These are phyloP conservation scores for Phoma sp. DNA, from an alignment of 2,329 filamentous ascomycete genomes.

Conservation along the genomic window DNA sequence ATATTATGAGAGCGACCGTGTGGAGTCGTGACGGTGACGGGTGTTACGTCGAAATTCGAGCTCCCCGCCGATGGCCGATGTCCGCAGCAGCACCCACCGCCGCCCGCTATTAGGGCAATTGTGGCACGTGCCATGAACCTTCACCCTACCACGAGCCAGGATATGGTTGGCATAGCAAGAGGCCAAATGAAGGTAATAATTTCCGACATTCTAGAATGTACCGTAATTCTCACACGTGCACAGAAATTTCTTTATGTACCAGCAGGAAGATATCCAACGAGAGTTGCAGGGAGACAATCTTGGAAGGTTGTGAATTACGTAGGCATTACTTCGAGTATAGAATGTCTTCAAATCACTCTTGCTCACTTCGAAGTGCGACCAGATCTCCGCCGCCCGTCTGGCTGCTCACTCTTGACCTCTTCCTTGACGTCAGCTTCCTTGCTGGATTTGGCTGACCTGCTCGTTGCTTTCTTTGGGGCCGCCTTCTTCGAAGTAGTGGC, in stretches of 20 bases:
- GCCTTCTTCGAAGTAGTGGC: neutral
- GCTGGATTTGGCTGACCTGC: slow-evolving; percentile 19
- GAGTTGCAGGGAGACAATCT: too few species aligned
- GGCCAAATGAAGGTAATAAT: too few species aligned
- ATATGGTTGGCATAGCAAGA: too few species aligned
- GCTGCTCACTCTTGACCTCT: slow-evolving; percentile 22
- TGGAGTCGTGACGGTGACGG: slow-evolving; percentile 16
- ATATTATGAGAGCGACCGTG: slow-evolving; percentile 12
- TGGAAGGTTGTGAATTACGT: too few species aligned
- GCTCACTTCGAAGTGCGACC: slow-evolving; percentile 26
- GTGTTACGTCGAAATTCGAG: slow-evolving; percentile 37
- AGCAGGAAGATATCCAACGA: too few species aligned
- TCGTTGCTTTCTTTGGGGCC: slow-evolving; percentile 9
- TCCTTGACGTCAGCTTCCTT: slow-evolving; percentile 11
- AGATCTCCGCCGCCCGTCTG: slow-evolving; percentile 29
- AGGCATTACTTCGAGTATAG: too few species aligned
- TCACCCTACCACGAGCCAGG: neutral
- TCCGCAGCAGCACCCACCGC: slow-evolving; percentile 31
- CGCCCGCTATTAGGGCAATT: neutral
- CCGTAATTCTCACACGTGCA: too few species aligned
- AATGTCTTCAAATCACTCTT: neutral
- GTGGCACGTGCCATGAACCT: slow-evolving; percentile 25
- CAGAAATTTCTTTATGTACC: too few species aligned
- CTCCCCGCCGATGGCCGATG: slow-evolving; percentile 12
- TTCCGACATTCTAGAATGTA: too few species aligned